These are phyloP conservation scores for Boletus sp. DNA, from an alignment of 768 basidiomycete species.

Conservation along the genomic window DNA sequence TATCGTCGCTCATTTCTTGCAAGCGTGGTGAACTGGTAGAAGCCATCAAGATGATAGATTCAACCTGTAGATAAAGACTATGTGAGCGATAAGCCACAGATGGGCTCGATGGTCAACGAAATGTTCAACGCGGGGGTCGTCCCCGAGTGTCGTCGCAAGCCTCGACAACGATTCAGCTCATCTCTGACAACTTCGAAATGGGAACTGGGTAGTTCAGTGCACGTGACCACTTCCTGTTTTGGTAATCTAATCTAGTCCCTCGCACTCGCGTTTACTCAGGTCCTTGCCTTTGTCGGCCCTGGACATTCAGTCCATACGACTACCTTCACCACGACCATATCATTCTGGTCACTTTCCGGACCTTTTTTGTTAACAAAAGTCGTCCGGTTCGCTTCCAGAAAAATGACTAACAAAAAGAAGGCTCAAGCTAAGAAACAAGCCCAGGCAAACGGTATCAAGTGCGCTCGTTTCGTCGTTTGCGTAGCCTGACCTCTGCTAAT, in stretches of 20 bases:
- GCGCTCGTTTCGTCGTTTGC: neutral
- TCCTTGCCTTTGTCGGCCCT: neutral
- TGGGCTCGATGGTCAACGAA: neutral
- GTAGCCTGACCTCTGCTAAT: constrained; percentile 6
- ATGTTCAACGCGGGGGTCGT: constrained; percentile 7
- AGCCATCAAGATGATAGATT: constrained; percentile 4
- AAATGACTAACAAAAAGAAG: constrained; percentile 34
- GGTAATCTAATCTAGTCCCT: constrained; percentile 1
- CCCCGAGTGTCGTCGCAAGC: neutral
- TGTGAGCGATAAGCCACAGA: neutral
- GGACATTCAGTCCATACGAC: neutral
- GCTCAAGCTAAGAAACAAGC: constrained; percentile 25
- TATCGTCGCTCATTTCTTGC: constrained; percentile 12
- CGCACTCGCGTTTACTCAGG: neutral
- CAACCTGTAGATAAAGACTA: neutral
- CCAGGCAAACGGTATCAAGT: constrained; percentile 28
- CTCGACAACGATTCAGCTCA: neutral
- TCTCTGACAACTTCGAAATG: neutral
- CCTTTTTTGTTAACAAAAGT: neutral
- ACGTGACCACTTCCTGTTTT: constrained; percentile 14
- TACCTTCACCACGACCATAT: neutral
- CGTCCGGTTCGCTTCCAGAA: neutral
- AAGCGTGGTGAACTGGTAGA: constrained; percentile 5
- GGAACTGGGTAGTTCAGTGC: neutral
- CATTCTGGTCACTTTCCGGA: constrained; percentile 11